Percentiles rank a stretch among this genome's conserved stretches.
phyloP scores from a whole-genome alignment of 163 green algal genomes.

The Scenedesmus sp. region DNA sequence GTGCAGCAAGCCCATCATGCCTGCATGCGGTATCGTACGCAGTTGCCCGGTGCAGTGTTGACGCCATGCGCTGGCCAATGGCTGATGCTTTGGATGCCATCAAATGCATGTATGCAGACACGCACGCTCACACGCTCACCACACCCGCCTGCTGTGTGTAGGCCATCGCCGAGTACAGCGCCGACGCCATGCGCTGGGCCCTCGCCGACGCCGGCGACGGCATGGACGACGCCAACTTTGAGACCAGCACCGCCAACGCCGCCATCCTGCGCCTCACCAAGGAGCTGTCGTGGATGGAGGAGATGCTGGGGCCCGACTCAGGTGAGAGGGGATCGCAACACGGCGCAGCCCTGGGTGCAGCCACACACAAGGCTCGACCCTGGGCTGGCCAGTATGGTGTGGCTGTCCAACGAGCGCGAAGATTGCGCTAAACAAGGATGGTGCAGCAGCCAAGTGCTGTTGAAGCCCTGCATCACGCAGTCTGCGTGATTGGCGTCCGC shows the following conservation, averaged over 20 bases:
- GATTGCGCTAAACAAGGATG: too few species aligned
- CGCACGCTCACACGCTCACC: neutral
- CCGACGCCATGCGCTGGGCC: conserved; percentile 91
- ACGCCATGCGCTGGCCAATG: conserved; percentile 91
- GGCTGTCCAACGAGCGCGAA: too few species aligned
- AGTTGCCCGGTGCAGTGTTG: conserved; percentile 85
- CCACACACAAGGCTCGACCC: too few species aligned
- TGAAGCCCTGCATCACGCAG: too few species aligned
- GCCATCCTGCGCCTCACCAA: conserved; percentile 96
- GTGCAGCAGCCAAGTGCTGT: too few species aligned
- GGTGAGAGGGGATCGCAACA: neutral
- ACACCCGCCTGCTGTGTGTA: conserved; percentile 59
- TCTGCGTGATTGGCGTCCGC: too few species aligned
- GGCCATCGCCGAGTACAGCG: conserved; percentile 89
- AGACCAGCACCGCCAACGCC: conserved; percentile 91
- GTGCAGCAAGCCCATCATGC: neutral
- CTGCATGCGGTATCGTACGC: too few species aligned
- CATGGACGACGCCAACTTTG: conserved; percentile 99
- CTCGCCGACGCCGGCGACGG: conserved; percentile 97
- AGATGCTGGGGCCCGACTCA: conserved; percentile 71
- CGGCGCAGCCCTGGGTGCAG: too few species aligned
- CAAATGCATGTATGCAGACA: neutral
- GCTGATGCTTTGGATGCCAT: conserved; percentile 74
- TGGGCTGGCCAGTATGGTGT: too few species aligned
- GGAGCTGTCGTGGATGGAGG: conserved; percentile 94